Percentiles rank a stretch among this genome's conserved stretches.
phyloP scores from a whole-genome alignment of 495 filamentous ascomycete species.

The Pseudotulostoma volvatum region DNA sequence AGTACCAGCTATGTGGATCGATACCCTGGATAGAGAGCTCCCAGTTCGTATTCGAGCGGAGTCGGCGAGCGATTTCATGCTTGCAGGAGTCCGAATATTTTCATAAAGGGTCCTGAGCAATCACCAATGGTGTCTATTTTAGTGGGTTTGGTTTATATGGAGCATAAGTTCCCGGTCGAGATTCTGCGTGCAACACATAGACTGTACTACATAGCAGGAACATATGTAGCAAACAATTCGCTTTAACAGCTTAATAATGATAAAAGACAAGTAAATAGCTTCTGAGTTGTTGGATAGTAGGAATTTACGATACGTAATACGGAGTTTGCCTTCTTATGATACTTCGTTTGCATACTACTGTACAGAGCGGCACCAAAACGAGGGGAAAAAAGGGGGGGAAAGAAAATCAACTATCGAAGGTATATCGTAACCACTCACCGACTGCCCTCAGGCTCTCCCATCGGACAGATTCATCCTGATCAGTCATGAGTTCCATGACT shows the following conservation, averaged over 20 bases:
- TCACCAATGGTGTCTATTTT: neutral
- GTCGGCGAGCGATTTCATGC: neutral
- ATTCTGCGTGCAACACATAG: too few species aligned
- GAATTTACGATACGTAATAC: too few species aligned
- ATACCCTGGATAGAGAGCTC: neutral
- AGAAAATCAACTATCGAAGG: conserved; percentile 41
- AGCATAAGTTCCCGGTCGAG: too few species aligned
- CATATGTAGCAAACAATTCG: too few species aligned
- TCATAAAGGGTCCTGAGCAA: neutral
- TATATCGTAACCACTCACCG: conserved; percentile 86
- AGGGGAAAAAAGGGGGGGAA: conserved; percentile 7
- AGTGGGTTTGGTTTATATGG: too few species aligned
- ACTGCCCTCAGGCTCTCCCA: conserved; percentile 93
- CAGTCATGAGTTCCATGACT: conserved; percentile 92
- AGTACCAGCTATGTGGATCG: too few species aligned
- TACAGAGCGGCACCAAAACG: conserved; percentile 5
- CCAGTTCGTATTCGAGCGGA: neutral
- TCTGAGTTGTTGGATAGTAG: too few species aligned
- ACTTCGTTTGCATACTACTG: too few species aligned
- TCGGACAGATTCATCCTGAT: conserved; percentile 73
- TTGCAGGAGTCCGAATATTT: neutral
- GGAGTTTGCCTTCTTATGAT: too few species aligned
- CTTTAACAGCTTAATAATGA: too few species aligned
- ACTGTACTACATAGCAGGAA: too few species aligned
- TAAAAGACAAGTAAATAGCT: too few species aligned